A percentile compares a stretch with the other conserved stretches of the same genome.
Evolutionary conservation across 1,284 basidiomycete species (phyloP).

Genomic region (Malassezia furfur): DNA sequence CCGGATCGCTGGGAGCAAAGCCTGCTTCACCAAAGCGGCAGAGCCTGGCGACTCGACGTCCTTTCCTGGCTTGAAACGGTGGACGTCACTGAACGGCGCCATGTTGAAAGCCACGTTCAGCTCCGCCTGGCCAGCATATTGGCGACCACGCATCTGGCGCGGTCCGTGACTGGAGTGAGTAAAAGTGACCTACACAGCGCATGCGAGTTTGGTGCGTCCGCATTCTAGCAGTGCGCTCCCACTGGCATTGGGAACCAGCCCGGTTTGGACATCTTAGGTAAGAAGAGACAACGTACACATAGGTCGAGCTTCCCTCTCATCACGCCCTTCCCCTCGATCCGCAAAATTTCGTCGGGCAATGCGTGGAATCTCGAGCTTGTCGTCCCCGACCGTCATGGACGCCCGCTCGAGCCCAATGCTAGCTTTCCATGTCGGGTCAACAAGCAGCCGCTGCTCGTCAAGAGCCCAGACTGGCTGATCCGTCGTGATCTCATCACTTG

Average conservation of each 20-base stretch:
- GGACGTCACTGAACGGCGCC: constrained; percentile 74
- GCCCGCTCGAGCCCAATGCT: neutral
- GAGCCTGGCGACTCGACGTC: constrained; percentile 85
- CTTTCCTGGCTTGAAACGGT: constrained; percentile 70
- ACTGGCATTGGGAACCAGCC: constrained; percentile 14
- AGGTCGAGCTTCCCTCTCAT: neutral
- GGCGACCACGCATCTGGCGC: constrained; percentile 64
- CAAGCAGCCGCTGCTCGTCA: constrained; percentile 5
- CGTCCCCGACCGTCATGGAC: neutral
- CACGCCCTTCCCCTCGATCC: neutral
- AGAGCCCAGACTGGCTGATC: constrained; percentile 3
- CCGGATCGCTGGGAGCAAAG: constrained; percentile 71
- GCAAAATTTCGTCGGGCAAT: neutral
- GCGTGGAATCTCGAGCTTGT: neutral
- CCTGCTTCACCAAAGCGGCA: constrained; percentile 72
- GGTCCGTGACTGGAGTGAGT: constrained; percentile 56
- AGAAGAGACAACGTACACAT: constrained; percentile 1
- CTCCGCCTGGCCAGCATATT: constrained; percentile 72
- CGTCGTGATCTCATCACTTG: neutral
- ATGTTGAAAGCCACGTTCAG: constrained; percentile 95
- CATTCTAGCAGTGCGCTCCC: constrained; percentile 14
- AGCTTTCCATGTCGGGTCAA: neutral
- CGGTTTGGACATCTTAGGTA: constrained; percentile 8
- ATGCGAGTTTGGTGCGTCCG: constrained; percentile 12
- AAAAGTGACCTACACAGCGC: constrained; percentile 11